Percentiles rank a stretch among this genome's conserved stretches.
Conservation (phyloP, 2,329 filamentous ascomycete species). For the Helotiales sp. region DNA sequence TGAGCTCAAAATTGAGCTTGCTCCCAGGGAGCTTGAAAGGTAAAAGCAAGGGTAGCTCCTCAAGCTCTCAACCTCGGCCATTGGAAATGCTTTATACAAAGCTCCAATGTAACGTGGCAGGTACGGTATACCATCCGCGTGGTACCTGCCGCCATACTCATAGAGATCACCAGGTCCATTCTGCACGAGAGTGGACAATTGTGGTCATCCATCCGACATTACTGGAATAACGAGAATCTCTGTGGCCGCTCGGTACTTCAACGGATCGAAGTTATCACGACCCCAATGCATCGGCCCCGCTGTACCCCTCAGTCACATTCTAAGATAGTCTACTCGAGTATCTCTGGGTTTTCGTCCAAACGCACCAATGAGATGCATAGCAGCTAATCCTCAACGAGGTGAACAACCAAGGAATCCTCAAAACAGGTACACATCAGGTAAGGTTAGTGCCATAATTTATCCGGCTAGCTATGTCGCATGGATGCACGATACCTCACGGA, state of each 20-base stretch:
- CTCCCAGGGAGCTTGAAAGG: background rate
- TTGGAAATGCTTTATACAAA: background rate
- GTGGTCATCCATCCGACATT: background rate
- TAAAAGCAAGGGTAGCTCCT: background rate
- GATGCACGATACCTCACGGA: too few species aligned
- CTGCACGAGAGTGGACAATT: background rate
- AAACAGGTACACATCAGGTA: background rate
- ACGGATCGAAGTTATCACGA: background rate
- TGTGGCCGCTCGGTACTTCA: background rate
- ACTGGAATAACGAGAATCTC: background rate
- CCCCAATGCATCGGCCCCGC: background rate
- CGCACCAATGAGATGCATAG: background rate
- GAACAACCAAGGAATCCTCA: background rate
- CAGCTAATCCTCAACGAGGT: too few species aligned
- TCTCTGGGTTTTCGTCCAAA: background rate
- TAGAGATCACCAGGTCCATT: background rate
- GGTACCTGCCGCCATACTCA: background rate
- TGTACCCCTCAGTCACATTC: background rate
- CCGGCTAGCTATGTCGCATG: too few species aligned
- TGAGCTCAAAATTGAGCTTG: background rate
- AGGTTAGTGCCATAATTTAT: background rate
- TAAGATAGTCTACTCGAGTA: background rate
- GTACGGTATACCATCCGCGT: background rate
- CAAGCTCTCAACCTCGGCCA: background rate
- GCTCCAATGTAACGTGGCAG: background rate